Evolutionary conservation across 2,329 filamentous ascomycete species (phyloP).

Genomic region (Diaporthe caulivora): DNA sequence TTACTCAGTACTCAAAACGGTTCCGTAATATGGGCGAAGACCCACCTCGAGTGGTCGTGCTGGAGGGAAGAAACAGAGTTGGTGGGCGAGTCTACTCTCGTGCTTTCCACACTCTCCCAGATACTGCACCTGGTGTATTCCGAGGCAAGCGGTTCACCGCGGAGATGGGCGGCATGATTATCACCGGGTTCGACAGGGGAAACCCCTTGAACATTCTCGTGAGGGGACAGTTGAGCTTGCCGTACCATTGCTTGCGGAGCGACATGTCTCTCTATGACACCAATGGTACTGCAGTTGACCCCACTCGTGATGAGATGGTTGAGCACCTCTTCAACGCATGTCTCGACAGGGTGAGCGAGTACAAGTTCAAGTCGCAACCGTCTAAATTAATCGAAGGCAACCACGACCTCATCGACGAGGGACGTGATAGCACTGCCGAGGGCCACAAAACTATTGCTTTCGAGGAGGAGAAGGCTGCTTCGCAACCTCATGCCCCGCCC

Average conservation of each 20-base stretch:
- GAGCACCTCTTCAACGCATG: conserved; percentile 97
- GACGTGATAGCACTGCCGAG: conserved; percentile 80
- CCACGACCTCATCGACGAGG: conserved; percentile 82
- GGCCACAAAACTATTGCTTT: conserved; percentile 79
- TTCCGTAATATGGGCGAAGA: conserved; percentile 75
- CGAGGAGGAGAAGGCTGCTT: conserved; percentile 77
- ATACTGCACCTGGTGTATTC: conserved; percentile 48
- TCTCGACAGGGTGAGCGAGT: conserved; percentile 89
- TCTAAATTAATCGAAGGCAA: conserved; percentile 85
- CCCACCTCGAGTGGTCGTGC: conserved; percentile 79
- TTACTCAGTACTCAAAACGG: conserved; percentile 80
- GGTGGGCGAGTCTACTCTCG: conserved; percentile 95
- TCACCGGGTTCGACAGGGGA: conserved; percentile 95
- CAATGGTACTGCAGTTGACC: conserved; percentile 82
- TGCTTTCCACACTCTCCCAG: conserved; percentile 69
- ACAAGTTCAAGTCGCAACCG: conserved; percentile 81
- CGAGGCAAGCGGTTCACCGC: conserved; percentile 79
- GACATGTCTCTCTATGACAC: conserved; percentile 91
- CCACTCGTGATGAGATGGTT: conserved; percentile 81
- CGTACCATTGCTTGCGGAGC: conserved; percentile 84
- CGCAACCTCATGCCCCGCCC: conserved; percentile 66
- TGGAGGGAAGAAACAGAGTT: conserved; percentile 89
- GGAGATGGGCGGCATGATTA: conserved; percentile 98
- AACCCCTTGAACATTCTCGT: conserved; percentile 94
- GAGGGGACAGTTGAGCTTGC: conserved; percentile 87